A percentile compares a stretch with the other conserved stretches of the same genome.
phyloP scores from a whole-genome alignment of 1,284 basidiomycete genomes.

The Trichosporon asahii region DNA sequence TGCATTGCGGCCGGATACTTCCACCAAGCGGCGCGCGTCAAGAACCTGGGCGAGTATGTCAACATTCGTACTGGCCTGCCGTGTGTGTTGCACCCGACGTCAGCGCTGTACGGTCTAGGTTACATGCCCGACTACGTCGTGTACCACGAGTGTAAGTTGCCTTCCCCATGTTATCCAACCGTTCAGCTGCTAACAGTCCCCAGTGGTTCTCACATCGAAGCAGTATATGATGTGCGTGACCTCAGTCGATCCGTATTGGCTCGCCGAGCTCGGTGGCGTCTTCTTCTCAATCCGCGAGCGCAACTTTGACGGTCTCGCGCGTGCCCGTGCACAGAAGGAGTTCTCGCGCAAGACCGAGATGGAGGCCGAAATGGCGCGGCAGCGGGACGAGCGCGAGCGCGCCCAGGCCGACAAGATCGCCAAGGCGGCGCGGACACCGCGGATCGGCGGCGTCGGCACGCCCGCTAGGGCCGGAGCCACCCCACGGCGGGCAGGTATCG shows the following conservation, averaged over 20 bases:
- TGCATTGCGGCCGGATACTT: slow-evolving; percentile 98
- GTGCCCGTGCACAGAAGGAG: slow-evolving; percentile 75
- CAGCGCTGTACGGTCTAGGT: slow-evolving; percentile 91
- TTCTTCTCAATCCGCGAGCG: slow-evolving; percentile 95
- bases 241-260: slow-evolving; percentile 90
- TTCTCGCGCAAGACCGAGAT: slow-evolving; percentile 85
- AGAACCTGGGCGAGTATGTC: slow-evolving; percentile 98
- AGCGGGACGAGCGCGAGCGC: slow-evolving; percentile 70
- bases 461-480: slow-evolving; percentile 51
- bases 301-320: slow-evolving; percentile 74
- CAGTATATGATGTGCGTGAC: slow-evolving; percentile 97
- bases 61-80: slow-evolving; percentile 87
- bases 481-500: slow-evolving; percentile 63
- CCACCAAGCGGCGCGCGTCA: slow-evolving; percentile 96
- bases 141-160: slow-evolving; percentile 71
- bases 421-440: slow-evolving; percentile 62
- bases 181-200: slow-evolving; percentile 11
- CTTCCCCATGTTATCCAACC: slow-evolving; percentile 22
- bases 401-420: slow-evolving; percentile 62
- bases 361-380: slow-evolving; percentile 76
- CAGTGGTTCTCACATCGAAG: slow-evolving; percentile 81
- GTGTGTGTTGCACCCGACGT: slow-evolving; percentile 79
- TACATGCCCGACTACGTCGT: slow-evolving; percentile 96
- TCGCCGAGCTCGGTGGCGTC: slow-evolving; percentile 86
- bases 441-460: slow-evolving; percentile 69